Conservation (phyloP, 164 flowering plant genomes). For the Dillenia turbinata region DNA sequence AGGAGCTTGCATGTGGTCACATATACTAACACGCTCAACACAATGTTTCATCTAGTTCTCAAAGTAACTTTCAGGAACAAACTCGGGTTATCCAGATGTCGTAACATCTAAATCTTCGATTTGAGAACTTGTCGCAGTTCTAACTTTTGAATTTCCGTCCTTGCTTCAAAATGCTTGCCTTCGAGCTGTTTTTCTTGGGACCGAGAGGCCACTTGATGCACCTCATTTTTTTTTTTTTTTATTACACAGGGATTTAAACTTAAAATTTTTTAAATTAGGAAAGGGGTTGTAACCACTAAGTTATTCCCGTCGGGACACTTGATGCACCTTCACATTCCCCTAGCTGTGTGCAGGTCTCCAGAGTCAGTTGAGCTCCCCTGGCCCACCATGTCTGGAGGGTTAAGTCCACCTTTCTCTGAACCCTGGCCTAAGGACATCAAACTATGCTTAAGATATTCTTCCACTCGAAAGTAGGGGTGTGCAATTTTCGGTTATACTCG, state of each 20-base stretch:
- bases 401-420: not conserved
- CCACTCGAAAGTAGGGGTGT: not conserved
- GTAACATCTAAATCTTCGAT: constrained; percentile 20
- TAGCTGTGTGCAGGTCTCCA: not conserved
- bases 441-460: not conserved
- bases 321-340: not conserved
- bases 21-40: not conserved
- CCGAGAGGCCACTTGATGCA: not conserved
- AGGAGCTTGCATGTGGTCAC: not conserved
- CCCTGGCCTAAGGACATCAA: not conserved
- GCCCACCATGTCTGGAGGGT: not conserved
- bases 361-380: not conserved
- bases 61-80: not conserved
- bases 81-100: not conserved
- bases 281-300: too few relatives aligned
- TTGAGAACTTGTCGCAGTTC: not conserved
- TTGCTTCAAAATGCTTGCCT: not conserved
- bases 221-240: too few relatives aligned
- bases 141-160: not conserved
- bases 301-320: too few relatives aligned
- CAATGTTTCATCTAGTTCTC: not conserved
- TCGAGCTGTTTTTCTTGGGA: not conserved
- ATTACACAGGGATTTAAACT: too few relatives aligned
- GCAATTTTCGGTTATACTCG: too few relatives aligned
- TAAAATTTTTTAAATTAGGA: too few relatives aligned